Base-by-base conservation (phyloP, 441 rosid species). In the Rhodomyrtus psidioides region DNA sequence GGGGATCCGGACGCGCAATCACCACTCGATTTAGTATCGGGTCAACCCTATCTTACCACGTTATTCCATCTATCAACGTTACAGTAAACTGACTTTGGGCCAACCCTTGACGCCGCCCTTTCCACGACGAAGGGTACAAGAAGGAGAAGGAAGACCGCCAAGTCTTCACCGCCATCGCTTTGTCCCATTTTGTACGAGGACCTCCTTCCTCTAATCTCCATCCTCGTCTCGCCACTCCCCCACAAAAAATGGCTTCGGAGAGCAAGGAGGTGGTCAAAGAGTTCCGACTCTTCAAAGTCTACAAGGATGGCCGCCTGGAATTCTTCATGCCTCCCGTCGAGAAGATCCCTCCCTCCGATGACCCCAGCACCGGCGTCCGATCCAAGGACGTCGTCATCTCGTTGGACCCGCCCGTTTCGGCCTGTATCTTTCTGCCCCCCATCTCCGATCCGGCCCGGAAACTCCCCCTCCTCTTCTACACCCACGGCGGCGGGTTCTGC, bases 331-430 rank as follows among this genome's bases (percentile, higher is more conserved):
- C 89, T 51, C 19, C 26, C 9, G 83, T 28, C 28, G 84, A 85
- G n/a, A 87, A 83, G 24, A 27, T 92, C 84, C 92, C 91, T 0
- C 93, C 95, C 3, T 86, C 87, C 23, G 84, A 87, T 6, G 92
- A 92, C 54, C 88, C 91, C 34, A 23, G 54, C 62, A 70, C 90
- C 58, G 89, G 91, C 0, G 91, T 92, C 86, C 88, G 58, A 13
- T 92, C 95, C 60, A 94, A 91, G 85, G 96, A 94, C 56, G 89
- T 90, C 24, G 42, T 57, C 82, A 83, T 89, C 90, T 91, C 92
- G 8, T 17, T 83, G 3, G 87, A 91, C 53, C 87, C 91, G 7
- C 83, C 81, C 12, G 65, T 91, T 15, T 91, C 93, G 19, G 93
- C 89, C 85, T 89, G 94, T 21, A 60, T 94, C 86, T 92, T 91